Evolutionary conservation across 1,139 yeast genomes (phyloP).

Genomic region (Debaryomyces robertsiae): DNA sequence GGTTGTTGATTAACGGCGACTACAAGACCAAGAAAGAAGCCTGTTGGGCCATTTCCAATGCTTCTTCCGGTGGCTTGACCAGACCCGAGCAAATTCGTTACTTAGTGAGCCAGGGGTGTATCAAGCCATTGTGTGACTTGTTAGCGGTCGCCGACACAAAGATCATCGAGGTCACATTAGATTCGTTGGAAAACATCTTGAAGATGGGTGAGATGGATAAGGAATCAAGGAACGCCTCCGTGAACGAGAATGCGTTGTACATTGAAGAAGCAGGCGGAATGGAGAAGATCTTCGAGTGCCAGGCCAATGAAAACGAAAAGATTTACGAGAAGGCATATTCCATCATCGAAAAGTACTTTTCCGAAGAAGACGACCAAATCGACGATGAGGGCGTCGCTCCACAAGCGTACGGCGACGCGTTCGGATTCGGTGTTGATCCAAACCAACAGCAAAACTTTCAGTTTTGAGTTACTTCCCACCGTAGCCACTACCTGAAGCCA

Average conservation of each 20-base stretch:
- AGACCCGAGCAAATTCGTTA: constrained; percentile 94
- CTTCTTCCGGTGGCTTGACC: constrained; percentile 91
- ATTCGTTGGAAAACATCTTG: constrained; percentile 90
- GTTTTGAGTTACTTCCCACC: constrained; percentile 29
- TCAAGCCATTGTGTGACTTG: constrained; percentile 94
- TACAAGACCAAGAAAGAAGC: constrained; percentile 98
- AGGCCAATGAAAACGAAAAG: constrained; percentile 86
- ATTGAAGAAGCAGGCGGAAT: constrained; percentile 99
- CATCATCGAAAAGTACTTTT: constrained; percentile 88
- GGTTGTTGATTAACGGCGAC: constrained; percentile 79
- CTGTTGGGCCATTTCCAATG: constrained; percentile 98
- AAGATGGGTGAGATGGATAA: constrained; percentile 93
- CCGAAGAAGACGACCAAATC: constrained; percentile 75
- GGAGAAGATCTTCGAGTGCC: constrained; percentile 94
- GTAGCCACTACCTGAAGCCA: no score
- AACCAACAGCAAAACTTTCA: constrained; percentile 51
- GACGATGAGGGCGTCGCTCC: constrained; percentile 84
- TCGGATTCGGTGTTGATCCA: constrained; percentile 76
- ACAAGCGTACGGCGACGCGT: constrained; percentile 78
- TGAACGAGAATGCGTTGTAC: constrained; percentile 85
- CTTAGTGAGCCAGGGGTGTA: constrained; percentile 92
- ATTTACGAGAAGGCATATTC: constrained; percentile 89
- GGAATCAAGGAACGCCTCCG: constrained; percentile 66
- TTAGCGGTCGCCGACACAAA: constrained; percentile 85
- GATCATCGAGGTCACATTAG: constrained; percentile 92